Evolutionary conservation across 73 alveolate genomes (phyloP).

Genomic region (Breviolum minutum): DNA sequence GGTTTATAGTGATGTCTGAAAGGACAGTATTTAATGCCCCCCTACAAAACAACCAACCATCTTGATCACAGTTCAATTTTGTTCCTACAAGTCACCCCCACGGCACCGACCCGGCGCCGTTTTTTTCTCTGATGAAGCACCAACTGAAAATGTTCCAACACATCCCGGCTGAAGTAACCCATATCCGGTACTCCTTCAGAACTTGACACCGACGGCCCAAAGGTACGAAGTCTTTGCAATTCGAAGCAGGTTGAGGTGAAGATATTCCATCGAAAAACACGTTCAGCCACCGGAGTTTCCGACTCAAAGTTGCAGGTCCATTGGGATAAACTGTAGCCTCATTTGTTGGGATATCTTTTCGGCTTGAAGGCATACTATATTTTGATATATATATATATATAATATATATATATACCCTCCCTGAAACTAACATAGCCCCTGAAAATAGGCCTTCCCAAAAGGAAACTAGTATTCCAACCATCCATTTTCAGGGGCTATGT

Average conservation of each 20-base stretch:
- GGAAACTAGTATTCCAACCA: too few relatives aligned
- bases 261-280: conserved; percentile 1
- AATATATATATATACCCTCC: too few relatives aligned
- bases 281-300: conserved; percentile 33
- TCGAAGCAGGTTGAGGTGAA: neutral
- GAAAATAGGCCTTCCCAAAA: too few relatives aligned
- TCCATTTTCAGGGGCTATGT: too few relatives aligned
- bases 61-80: neutral
- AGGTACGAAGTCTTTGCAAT: neutral
- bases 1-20: too few relatives aligned
- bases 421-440: too few relatives aligned
- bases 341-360: too few relatives aligned
- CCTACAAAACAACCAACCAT: neutral
- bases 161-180: conserved; percentile 50
- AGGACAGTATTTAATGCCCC: too few relatives aligned
- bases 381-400: too few relatives aligned
- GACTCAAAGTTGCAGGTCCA: neutral
- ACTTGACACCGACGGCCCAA: neutral
- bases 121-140: neutral
- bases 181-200: conserved; percentile 9
- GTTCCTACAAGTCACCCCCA: neutral
- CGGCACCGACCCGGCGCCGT: neutral
- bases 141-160: neutral
- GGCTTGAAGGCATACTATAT: too few relatives aligned
- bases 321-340: conserved; percentile 33